phyloP scores from a whole-genome alignment of 2,329 filamentous ascomycete species.

The Arthrobotrys conoides region DNA sequence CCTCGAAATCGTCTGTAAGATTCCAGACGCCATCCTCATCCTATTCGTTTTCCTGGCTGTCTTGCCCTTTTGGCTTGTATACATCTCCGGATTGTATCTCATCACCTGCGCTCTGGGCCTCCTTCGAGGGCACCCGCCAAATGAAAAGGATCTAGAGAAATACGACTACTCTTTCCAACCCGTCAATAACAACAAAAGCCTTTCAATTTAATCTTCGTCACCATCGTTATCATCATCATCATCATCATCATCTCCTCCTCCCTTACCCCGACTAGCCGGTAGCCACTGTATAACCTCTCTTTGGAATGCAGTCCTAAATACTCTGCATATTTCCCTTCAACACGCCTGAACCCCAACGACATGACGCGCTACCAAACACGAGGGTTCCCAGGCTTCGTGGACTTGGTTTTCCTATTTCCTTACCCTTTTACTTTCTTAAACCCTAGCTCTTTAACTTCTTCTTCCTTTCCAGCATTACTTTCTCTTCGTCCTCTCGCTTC shows the following conservation, averaged over 20 bases:
- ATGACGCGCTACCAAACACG: not conserved
- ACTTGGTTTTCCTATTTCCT: not conserved
- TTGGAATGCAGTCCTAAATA: not conserved
- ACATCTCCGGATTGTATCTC: not conserved
- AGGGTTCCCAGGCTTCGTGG: not conserved
- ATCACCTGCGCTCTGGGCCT: not conserved
- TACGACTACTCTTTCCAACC: too few species aligned
- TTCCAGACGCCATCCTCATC: conserved; percentile 17
- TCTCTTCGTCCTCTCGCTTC: not conserved
- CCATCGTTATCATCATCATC: not conserved
- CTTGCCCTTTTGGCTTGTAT: conserved; percentile 9
- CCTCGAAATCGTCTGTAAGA: not conserved
- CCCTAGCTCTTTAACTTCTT: too few species aligned
- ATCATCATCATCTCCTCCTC: not conserved
- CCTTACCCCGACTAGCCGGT: not conserved
- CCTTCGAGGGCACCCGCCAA: not conserved
- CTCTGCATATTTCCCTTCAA: not conserved
- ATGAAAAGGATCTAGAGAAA: conserved; percentile 9
- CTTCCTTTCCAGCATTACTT: too few species aligned
- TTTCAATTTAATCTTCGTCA: too few species aligned
- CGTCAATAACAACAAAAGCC: too few species aligned
- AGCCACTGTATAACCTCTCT: not conserved
- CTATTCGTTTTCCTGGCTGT: not conserved
- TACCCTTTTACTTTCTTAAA: too few species aligned
- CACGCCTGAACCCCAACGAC: not conserved